Conservation (phyloP, 306 rosid species). For the Cotoneaster glaucophyllus region DNA sequence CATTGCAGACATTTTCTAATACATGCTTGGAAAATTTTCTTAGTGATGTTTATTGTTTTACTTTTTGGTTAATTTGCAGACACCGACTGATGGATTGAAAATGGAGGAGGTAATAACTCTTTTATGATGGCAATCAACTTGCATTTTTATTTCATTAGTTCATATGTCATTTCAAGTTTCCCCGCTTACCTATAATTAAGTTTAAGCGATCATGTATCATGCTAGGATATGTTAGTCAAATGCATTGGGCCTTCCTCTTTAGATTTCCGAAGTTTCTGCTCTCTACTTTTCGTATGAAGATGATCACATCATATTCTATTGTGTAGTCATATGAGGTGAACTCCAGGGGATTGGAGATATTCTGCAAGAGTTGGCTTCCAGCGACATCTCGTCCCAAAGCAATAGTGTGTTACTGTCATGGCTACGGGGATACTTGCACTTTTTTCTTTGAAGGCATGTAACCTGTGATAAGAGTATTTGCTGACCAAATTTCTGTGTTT, state of each 20-base stretch:
- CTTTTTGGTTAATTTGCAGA: conserved; percentile 44
- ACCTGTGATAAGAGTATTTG: not conserved
- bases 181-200: not conserved
- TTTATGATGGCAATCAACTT: not conserved
- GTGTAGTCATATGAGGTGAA: conserved; percentile 64
- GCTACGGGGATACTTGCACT: conserved; percentile 89
- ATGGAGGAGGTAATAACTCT: conserved; percentile 54
- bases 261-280: not conserved
- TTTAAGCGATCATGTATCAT: not conserved
- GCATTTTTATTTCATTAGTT: not conserved
- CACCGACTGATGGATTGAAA: conserved; percentile 59
- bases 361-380: conserved; percentile 87
- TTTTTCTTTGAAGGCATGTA: conserved; percentile 93
- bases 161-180: not conserved
- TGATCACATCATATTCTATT: conserved; percentile 12
- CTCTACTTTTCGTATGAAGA: conserved; percentile 1
- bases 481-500: not conserved
- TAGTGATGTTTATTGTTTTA: not conserved
- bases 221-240: not conserved
- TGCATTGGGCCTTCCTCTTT: not conserved
- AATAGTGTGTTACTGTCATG: conserved; percentile 73
- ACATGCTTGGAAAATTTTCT: not conserved
- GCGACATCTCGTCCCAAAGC: conserved; percentile 56
- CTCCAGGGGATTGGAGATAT: conserved; percentile 66
- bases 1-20: not conserved